Percentiles rank a stretch among this genome's conserved stretches.
phyloP scores from a whole-genome alignment of 2,329 filamentous ascomycete species.

The Decorospora gaudefroyi region DNA sequence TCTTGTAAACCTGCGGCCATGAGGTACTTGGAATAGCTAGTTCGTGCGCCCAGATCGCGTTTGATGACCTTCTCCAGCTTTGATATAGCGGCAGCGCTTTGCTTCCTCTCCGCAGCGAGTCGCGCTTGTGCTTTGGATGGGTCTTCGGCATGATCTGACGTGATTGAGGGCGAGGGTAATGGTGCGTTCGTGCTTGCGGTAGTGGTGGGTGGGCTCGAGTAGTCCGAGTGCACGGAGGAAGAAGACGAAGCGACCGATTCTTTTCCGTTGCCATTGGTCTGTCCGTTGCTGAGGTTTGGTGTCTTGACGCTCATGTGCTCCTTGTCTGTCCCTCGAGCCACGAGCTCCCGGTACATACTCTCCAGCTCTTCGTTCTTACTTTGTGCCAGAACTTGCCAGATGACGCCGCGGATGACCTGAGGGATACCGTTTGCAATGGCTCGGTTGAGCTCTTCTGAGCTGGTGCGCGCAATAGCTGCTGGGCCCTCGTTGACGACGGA shows the following conservation, averaged over 20 bases:
- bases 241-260: conserved; percentile 75
- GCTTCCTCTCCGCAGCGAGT: conserved; percentile 69
- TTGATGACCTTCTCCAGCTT: conserved; percentile 92
- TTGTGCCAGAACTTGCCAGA: conserved; percentile 96
- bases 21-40: conserved; percentile 95
- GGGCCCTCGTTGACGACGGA: conserved; percentile 93
- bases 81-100: conserved; percentile 70
- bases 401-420: conserved; percentile 92
- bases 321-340: conserved; percentile 78
- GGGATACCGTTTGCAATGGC: conserved; percentile 94
- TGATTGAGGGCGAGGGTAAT: conserved; percentile 57
- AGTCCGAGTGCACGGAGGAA: conserved; percentile 81
- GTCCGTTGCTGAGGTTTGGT: conserved; percentile 53
- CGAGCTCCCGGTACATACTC: conserved; percentile 79
- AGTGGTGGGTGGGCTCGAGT: conserved; percentile 65
- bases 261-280: conserved; percentile 59
- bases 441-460: conserved; percentile 83
- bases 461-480: conserved; percentile 82
- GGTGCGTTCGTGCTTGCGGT: conserved; percentile 49
- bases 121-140: conserved; percentile 67
- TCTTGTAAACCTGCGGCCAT: conserved; percentile 90
- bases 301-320: conserved; percentile 52
- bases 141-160: conserved; percentile 64
- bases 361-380: conserved; percentile 94
- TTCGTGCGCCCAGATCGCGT: conserved; percentile 86